Percentiles rank a stretch among this genome's conserved stretches.
These are phyloP conservation scores for Phytopythium helicoides DNA, from an alignment of 352 stramenopile genomes.

Conservation along the genomic window DNA sequence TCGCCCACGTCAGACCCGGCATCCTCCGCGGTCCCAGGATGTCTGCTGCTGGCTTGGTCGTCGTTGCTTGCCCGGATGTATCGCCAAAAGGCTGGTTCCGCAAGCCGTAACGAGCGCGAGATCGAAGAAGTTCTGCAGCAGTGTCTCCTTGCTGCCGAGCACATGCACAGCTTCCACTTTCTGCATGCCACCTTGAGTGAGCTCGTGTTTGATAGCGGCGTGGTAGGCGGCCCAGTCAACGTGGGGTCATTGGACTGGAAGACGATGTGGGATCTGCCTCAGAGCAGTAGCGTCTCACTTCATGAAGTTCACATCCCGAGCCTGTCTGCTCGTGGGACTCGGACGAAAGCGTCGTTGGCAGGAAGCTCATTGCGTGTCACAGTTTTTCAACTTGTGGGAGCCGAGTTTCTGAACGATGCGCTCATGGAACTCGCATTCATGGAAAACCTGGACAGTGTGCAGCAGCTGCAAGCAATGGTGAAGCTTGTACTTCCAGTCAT, in stretches of 20 bases:
- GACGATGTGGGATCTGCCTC: slow-evolving; percentile 30
- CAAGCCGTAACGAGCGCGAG: slow-evolving; percentile 9
- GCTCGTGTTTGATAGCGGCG: slow-evolving; percentile 26
- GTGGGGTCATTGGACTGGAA: slow-evolving; percentile 9
- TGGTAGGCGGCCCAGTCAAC: slow-evolving; percentile 10
- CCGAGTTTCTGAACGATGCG: slow-evolving; percentile 59
- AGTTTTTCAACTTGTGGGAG: slow-evolving; percentile 50
- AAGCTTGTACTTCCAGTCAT: slow-evolving; percentile 57
- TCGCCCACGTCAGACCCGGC: neutral
- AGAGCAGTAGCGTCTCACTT: neutral
- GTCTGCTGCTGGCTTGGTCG: slow-evolving; percentile 55
- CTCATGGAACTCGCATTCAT: slow-evolving; percentile 51
- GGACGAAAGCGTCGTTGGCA: too few species aligned
- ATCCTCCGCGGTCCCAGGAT: slow-evolving; percentile 27
- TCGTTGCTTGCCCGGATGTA: slow-evolving; percentile 50
- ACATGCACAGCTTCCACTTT: slow-evolving; percentile 50
- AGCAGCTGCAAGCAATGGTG: slow-evolving; percentile 62
- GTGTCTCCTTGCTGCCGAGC: slow-evolving; percentile 36
- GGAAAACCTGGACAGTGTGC: slow-evolving; percentile 33
- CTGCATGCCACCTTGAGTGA: slow-evolving; percentile 42
- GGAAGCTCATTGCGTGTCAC: slow-evolving; percentile 9
- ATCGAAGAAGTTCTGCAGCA: slow-evolving; percentile 41
- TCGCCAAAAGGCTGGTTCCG: slow-evolving; percentile 6
- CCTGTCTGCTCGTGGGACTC: too few species aligned
- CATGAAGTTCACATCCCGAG: too few species aligned